A percentile compares a stretch with the other conserved stretches of the same genome.
Evolutionary conservation across 208 protist genomes (phyloP).

Genomic region (Tetramitus jugosus): DNA sequence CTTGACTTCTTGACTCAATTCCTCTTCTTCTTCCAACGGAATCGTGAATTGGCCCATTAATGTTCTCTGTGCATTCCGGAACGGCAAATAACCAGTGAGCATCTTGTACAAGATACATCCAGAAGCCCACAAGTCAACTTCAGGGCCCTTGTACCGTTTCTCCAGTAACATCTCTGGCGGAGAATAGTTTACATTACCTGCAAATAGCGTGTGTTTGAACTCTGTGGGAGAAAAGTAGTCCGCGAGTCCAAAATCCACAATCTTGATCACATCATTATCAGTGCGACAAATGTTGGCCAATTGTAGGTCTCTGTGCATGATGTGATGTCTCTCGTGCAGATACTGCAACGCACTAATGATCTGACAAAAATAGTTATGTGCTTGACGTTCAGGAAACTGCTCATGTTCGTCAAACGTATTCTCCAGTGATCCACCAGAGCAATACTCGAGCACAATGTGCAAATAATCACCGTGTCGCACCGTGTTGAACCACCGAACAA

Average conservation of each 20-base stretch:
- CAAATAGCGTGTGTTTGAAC: background rate
- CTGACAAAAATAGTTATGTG: background rate
- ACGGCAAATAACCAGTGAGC: background rate
- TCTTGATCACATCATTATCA: background rate
- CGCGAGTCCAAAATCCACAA: slow-evolving; percentile 6
- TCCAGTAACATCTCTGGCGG: background rate
- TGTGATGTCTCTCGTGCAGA: background rate
- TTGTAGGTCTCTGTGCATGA: slow-evolving; percentile 8
- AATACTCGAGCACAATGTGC: background rate
- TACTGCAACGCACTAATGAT: background rate
- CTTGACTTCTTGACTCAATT: background rate
- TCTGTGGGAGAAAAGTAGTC: background rate
- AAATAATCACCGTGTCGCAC: background rate
- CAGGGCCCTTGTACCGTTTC: background rate
- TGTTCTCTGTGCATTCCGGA: background rate
- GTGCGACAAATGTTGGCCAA: background rate
- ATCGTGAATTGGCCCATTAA: background rate
- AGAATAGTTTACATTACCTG: background rate
- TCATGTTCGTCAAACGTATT: background rate
- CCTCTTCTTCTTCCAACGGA: slow-evolving; percentile 7
- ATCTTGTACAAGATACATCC: background rate
- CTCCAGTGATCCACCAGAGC: background rate
- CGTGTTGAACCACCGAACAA: background rate
- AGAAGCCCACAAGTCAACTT: slow-evolving; percentile 6
- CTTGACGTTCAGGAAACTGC: background rate